A percentile compares a stretch with the other conserved stretches of the same genome.
Evolutionary conservation across 306 rosid species (phyloP).

Genomic region (Citrullus colocynthis): DNA sequence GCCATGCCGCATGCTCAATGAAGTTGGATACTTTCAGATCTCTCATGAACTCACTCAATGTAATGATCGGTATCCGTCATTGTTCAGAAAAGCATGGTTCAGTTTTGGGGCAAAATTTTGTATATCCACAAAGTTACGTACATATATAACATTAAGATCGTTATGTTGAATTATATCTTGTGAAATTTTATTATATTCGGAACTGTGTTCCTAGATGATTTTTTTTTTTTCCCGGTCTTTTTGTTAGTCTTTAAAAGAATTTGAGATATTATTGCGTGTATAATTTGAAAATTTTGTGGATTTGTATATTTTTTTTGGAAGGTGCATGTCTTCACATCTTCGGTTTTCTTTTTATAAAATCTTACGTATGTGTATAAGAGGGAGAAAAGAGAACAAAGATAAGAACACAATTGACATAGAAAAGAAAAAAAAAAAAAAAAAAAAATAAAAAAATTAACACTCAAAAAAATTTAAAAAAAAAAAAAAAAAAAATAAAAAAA

Average conservation of each 20-base stretch:
- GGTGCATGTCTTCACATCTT: neutral
- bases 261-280: neutral
- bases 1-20: neutral
- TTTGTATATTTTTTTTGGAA: neutral
- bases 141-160: neutral
- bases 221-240: neutral
- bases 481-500: too few relatives aligned
- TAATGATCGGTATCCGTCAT: neutral
- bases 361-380: too few relatives aligned
- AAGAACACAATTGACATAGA: too few relatives aligned
- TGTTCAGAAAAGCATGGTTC: neutral
- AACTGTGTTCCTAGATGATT: too few relatives aligned
- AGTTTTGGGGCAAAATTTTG: neutral
- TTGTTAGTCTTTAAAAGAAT: neutral
- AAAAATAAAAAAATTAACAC: too few relatives aligned
- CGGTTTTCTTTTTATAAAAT: too few relatives aligned
- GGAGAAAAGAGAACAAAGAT: too few relatives aligned
- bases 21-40: neutral
- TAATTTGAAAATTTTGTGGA: neutral
- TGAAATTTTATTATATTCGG: too few relatives aligned
- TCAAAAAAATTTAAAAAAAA: too few relatives aligned
- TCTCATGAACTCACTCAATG: neutral
- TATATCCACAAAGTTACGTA: neutral
- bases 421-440: too few relatives aligned
- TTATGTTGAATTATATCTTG: neutral